Base-by-base conservation (phyloP, 2,329 filamentous ascomycete species). In the Penicillium sp. region DNA sequence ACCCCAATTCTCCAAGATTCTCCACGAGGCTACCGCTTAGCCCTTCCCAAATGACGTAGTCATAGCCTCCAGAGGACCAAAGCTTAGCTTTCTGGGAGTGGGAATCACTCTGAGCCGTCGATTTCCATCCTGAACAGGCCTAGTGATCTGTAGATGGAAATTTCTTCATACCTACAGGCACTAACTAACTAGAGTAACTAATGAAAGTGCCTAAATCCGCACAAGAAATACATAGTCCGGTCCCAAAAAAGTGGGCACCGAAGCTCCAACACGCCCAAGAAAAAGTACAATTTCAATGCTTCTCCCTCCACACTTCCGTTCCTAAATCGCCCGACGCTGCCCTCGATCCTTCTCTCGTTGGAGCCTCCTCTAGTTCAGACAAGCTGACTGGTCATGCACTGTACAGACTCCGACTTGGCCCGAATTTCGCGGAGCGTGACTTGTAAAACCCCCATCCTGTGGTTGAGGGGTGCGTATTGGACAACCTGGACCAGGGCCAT, bases 261-360 rank as follows among this genome's bases (percentile, higher is more conserved):
- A 35, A 35, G 28, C 31, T 49, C n/a, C 47, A 35, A 31, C 31
- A 8, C 31, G 31, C 43, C 43, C 22, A n/a, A 10, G 22, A 31
- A 45, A 22, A 47, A 31, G 43, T 31, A 25, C 42, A 8, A 17
- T 47, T 47, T 31, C 11, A 31, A 31, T 47, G 43, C 43, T 47
- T 31, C 43, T 14, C 34, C 34, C 61, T 58, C 55, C 53, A 61
- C 59, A 58, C 49, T 64, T 63, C 54, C 42, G 10, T 49, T 62
- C 66, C 66, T 68, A 67, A 66, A 67, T 58, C 61, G 59, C 66
- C 66, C 66, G 66, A 67, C 20, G 38, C 15, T 28, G 34, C 8
- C 35, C 20, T 35, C 28, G 22, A 12, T 22, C 28, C 43, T n/a
- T 7, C 25, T 31, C 43, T 11, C 14, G 14, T 31, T 31, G 34